Evolutionary conservation across 768 basidiomycete genomes (phyloP), one percentile per base, ranked within the genome.

Genomic region (Trametes meyenii): DNA sequence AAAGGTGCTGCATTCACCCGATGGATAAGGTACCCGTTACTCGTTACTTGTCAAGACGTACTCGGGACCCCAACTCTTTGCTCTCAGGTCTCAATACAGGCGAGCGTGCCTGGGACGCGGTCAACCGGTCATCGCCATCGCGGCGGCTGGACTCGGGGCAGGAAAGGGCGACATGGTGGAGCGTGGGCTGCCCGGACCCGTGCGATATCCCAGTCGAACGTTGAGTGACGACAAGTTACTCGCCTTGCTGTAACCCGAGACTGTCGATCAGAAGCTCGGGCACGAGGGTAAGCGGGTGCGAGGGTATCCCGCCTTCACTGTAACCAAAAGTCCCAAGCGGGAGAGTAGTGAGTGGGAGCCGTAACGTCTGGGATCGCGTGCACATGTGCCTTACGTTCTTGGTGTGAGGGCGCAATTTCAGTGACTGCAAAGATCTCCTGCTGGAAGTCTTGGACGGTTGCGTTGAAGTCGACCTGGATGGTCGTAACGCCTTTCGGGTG

Each of bases 271-370:
- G 86, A 23, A 92, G 81, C 62, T 89, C 86, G 3, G 91, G 88
- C 35, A 90, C 77, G 39, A 90, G 75, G 5, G 87, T 86, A 43
- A 97, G 79, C 1, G 84, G 67, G 44, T 81, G 83, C 0, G 95
- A 3, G 95, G 95, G 73, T 96, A 98, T 40, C 95, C 94, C 16
- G 83, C 78, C 75, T 87, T 92, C 60, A 93, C 91, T 92, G n/a
- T n/a, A n/a, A n/a, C n/a, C n/a, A n/a, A n/a, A n/a, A n/a, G n/a
- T n/a, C n/a, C n/a, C n/a, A n/a, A n/a, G n/a, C n/a, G n/a, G n/a
- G n/a, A n/a, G n/a, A n/a, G n/a, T n/a, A n/a, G n/a, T n/a, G n/a
- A n/a, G n/a, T n/a, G n/a, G n/a, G n/a, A n/a, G n/a, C n/a, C n/a
- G n/a, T n/a, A n/a, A n/a, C n/a, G n/a, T n/a, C n/a, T n/a, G n/a